Evolutionary conservation across 768 basidiomycete genomes (phyloP), one percentile per base, ranked within the genome.

Genomic region (Xanthoconium stramineum): DNA sequence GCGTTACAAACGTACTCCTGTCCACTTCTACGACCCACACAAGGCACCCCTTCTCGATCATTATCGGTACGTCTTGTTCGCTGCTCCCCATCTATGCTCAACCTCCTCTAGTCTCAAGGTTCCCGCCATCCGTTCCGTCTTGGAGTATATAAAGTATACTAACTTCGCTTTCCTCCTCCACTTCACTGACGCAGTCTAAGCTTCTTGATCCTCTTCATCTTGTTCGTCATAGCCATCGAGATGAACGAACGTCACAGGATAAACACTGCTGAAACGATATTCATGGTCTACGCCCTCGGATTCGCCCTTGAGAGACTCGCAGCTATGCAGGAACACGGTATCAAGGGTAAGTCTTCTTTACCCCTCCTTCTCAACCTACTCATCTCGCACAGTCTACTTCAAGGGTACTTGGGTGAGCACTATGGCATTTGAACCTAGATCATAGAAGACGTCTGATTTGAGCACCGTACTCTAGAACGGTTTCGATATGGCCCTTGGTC

Each of bases 11-110:
- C 82, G 87, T 47, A 91, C 83, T 28, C 93, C 95, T 12, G 82
- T 97, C 35, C 91, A 94, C 69, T 89, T 96, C 63, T 97, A 98
- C 69, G 93, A 98, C 67, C 94, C 94, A 3, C 88, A 94, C 66
- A 91, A 86, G 68, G 94, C 94, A 0, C 92, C 94, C 17, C 71
- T 97, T n/a, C 81, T 98, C 8, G 94, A 98, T 67, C 94, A 98
- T 72, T 98, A 97, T 66, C 85, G 95, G 91, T 91, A 52, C 33
- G 79, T 68, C 39, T 8, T 39, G 24, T 42, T 45, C 30, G 29
- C 32, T n/a, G 29, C 7, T 10, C 17, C 14, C 14, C 9, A 5
- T 11, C 20, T 17, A 35, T 33, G 53, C 45, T 56, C 61, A 46
- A 33, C 17, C 19, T 7, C 37, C 45, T 47, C 12, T 38, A 92